These are phyloP conservation scores for Aureobasidium vineae DNA, from an alignment of 2,329 filamentous ascomycete genomes.

Conservation along the genomic window DNA sequence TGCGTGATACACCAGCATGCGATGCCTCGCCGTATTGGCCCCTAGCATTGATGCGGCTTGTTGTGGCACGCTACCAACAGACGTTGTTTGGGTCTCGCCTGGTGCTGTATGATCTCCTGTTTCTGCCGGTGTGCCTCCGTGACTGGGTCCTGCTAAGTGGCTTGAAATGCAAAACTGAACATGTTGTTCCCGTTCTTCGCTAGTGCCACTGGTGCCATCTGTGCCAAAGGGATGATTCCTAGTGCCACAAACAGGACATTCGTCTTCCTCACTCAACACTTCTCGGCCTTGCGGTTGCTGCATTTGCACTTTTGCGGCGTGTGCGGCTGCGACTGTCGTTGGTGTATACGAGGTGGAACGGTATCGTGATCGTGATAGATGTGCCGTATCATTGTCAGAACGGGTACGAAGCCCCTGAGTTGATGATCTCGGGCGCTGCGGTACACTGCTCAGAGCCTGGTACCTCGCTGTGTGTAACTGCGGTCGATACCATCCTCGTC, in stretches of 20 bases:
- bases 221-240: constrained; percentile 56
- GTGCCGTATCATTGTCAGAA: constrained; percentile 20
- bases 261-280: constrained; percentile 63
- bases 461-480: constrained; percentile 22
- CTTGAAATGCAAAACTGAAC: constrained; percentile 35
- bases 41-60: constrained; percentile 19
- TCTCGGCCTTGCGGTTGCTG: constrained; percentile 14
- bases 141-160: constrained; percentile 30
- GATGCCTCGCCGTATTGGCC: constrained; percentile 32
- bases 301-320: background rate
- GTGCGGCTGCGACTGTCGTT: background rate
- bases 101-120: background rate
- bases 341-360: constrained; percentile 5
- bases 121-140: constrained; percentile 22
- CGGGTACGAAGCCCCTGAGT: constrained; percentile 12
- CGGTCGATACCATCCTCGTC: constrained; percentile 16
- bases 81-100: background rate
- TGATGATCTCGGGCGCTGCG: constrained; percentile 9
- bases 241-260: constrained; percentile 72
- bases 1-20: constrained; percentile 55
- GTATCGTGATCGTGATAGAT: constrained; percentile 12
- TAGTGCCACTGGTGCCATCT: constrained; percentile 21
- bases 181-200: constrained; percentile 26
- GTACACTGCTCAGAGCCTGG: constrained; percentile 22
- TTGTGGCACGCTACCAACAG: background rate